Percentiles rank a stretch among this genome's conserved stretches.
phyloP scores from a whole-genome alignment of 345 rosid genomes.

The Salix exigua region DNA sequence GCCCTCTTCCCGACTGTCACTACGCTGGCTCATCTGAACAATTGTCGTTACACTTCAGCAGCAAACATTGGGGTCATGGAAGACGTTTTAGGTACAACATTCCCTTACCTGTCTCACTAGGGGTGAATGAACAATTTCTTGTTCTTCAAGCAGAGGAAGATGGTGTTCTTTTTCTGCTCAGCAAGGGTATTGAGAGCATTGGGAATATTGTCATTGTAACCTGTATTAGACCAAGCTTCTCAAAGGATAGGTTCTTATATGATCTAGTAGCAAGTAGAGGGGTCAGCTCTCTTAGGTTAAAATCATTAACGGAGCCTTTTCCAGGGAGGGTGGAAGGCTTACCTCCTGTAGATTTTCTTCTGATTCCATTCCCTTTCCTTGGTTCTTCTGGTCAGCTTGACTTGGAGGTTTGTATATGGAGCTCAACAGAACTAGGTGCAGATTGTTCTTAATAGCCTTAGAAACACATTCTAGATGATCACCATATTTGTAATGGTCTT shows the following conservation, averaged over 20 bases:
- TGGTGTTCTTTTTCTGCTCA: constrained; percentile 40
- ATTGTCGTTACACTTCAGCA: constrained; percentile 33
- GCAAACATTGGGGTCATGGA: constrained; percentile 29
- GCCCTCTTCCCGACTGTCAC: constrained; percentile 49
- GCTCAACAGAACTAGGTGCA: constrained; percentile 23
- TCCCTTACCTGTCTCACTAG: constrained; percentile 27
- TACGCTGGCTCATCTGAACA: constrained; percentile 37
- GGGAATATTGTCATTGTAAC: constrained; percentile 34
- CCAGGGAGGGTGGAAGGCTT: constrained; percentile 13
- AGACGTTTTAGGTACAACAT: constrained; percentile 33
- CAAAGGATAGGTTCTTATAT: constrained; percentile 23
- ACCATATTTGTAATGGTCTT: background rate
- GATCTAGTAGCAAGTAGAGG: constrained; percentile 26
- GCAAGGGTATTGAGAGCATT: constrained; percentile 17
- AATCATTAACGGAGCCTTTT: constrained; percentile 31
- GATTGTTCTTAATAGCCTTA: constrained; percentile 3
- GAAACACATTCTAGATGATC: background rate
- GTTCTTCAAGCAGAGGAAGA: constrained; percentile 50
- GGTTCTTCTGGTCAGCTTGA: constrained; percentile 31
- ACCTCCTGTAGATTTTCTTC: constrained; percentile 24
- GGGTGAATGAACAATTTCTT: constrained; percentile 24
- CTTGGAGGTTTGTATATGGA: constrained; percentile 45
- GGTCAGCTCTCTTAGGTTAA: constrained; percentile 30
- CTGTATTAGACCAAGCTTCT: constrained; percentile 28
- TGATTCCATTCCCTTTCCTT: constrained; percentile 30